Conservation (phyloP, 2,329 filamentous ascomycete genomes). For the Neofusicoccum sp. region DNA sequence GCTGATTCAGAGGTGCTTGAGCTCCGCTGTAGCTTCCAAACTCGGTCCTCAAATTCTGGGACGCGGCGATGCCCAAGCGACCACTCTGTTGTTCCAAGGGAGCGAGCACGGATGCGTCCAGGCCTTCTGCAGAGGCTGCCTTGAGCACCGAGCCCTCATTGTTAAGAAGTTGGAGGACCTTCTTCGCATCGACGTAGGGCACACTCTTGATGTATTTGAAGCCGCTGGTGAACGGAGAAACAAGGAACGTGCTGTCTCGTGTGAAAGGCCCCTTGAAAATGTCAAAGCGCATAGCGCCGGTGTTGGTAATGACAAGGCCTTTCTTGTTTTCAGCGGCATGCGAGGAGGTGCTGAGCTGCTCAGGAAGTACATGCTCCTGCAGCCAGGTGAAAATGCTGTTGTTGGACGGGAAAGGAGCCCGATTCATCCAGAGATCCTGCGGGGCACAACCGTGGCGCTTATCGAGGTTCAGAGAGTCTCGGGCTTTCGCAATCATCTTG, state of each 20-base stretch:
- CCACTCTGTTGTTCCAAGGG: constrained; percentile 43
- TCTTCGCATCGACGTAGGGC: constrained; percentile 70
- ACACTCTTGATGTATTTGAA: constrained; percentile 78
- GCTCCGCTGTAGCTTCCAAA: constrained; percentile 15
- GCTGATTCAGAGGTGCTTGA: constrained; percentile 31
- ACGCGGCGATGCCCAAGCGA: not conserved
- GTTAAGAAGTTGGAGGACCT: constrained; percentile 62
- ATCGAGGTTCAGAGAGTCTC: constrained; percentile 70
- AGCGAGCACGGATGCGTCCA: constrained; percentile 35
- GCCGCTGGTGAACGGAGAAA: constrained; percentile 82
- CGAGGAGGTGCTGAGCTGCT: constrained; percentile 52
- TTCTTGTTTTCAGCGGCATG: constrained; percentile 51
- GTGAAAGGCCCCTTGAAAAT: constrained; percentile 93
- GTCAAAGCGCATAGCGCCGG: constrained; percentile 89
- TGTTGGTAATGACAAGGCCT: constrained; percentile 77
- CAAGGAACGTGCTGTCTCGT: constrained; percentile 76
- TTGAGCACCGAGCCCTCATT: constrained; percentile 53
- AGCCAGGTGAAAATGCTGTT: constrained; percentile 82
- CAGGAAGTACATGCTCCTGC: constrained; percentile 70
- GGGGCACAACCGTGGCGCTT: constrained; percentile 80
- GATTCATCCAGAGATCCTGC: constrained; percentile 75
- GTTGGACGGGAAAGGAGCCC: constrained; percentile 69
- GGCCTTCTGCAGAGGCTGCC: constrained; percentile 28
- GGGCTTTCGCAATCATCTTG: constrained; percentile 65
- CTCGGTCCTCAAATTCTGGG: not conserved